phyloP scores from a whole-genome alignment of 257 asterid species.

The Gentiana macrophylla region DNA sequence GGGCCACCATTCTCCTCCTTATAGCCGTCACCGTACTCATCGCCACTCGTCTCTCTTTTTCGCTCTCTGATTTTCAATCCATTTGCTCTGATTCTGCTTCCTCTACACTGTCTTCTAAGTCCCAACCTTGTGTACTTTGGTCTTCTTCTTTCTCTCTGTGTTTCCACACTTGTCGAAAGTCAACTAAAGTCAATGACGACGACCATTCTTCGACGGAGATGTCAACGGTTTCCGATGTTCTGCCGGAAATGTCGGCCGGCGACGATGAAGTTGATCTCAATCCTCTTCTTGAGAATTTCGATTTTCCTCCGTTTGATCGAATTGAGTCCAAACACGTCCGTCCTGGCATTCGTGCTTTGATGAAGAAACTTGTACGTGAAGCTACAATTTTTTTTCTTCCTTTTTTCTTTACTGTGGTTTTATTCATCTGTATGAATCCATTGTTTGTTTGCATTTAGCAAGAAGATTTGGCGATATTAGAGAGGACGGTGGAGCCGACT shows the following conservation, averaged over 20 bases:
- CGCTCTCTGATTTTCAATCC: conserved; percentile 19
- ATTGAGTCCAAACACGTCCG: conserved; percentile 80
- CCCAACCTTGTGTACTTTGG: conserved; percentile 66
- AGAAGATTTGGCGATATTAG: conserved; percentile 65
- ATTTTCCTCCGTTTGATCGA: conserved; percentile 79
- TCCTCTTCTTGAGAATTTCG: conserved; percentile 67
- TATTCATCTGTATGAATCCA: background rate
- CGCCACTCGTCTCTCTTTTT: conserved; percentile 19
- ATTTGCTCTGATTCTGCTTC: conserved; percentile 18
- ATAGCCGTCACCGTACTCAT: conserved; percentile 15
- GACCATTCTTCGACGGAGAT: conserved; percentile 17
- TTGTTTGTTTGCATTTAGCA: conserved; percentile 28
- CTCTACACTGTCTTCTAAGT: conserved; percentile 31
- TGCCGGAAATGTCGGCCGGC: conserved; percentile 10
- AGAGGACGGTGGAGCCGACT: conserved; percentile 80
- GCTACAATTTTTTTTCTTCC: background rate
- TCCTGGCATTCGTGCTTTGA: conserved; percentile 78
- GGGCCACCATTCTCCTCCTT: conserved; percentile 7
- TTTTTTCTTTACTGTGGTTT: background rate
- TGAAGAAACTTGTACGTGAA: conserved; percentile 50
- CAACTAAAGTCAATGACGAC: conserved; percentile 16
- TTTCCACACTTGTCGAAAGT: conserved; percentile 24
- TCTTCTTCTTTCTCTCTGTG: conserved; percentile 61
- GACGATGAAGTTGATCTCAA: conserved; percentile 30
- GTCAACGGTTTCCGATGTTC: conserved; percentile 9